Evolutionary conservation across 2,329 filamentous ascomycete genomes (phyloP), one percentile per base, ranked within the genome.

Genomic region (Stagonosporopsis tanaceti): DNA sequence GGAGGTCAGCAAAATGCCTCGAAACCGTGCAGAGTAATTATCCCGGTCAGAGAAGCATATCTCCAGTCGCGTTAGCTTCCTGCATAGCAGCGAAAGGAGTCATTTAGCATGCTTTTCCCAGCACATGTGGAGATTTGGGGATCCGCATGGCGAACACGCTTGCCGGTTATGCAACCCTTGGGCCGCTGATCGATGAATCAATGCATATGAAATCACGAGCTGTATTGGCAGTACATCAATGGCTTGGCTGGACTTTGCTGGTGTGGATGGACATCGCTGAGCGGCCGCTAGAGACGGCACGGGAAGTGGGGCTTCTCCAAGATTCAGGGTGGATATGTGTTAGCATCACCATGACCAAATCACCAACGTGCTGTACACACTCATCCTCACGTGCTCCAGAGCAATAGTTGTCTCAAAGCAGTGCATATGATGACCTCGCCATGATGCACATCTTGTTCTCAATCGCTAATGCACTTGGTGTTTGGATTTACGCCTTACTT

Each of bases 41-140:
- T 45, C 37, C 34, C 39, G 25, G 20, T 37, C 32, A 37, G 38
- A 52, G 38, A 38, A 44, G 53, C 32, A 50, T 40, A 42, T 15
- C 22, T 25, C 5, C 6, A 64, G 61, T 54, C 55, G 48, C 42
- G 17, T 64, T 66, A 65, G 63, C 38, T 32, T 58, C 32, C 63
- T 71, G 69, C 68, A 70, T 47, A 64, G 47, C 60, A 55, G 39
- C 64, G 56, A 59, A 68, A 62, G 46, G 5, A 60, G 66, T 58
- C 56, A 57, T 66, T 71, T 69, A 66, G 65, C 59, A 52, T 57
- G 41, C 48, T 44, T 57, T 52, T 47, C 22, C 30, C 42, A 52
- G 22, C 34, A 42, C 7, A 44, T 30, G 47, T 47, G 54, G 48
- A 57, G n/a, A 47, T 51, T 44, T 52, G 44, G 48, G 38, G 38